These are phyloP conservation scores for Ambrosia artemisiifolia DNA, from an alignment of 129 eudicot genomes.

Conservation along the genomic window DNA sequence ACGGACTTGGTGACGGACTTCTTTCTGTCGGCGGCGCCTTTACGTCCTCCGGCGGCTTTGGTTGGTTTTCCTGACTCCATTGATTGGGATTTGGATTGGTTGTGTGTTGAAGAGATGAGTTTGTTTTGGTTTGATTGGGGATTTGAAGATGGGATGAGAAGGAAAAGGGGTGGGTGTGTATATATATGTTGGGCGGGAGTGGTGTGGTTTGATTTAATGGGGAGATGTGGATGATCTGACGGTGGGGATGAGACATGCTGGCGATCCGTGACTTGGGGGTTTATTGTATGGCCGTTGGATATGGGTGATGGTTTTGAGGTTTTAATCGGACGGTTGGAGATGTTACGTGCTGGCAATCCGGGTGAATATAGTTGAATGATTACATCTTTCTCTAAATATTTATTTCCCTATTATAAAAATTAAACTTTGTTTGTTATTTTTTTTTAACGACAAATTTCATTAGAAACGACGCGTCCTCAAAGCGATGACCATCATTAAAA, in stretches of 20 bases:
- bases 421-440: no score
- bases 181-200: not conserved
- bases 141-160: not conserved
- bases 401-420: no score
- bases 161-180: not conserved
- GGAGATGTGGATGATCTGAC: not conserved
- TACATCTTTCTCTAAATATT: no score
- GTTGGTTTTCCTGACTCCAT: slow-evolving; percentile 18
- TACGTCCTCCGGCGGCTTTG: slow-evolving; percentile 31
- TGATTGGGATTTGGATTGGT: not conserved
- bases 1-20: slow-evolving; percentile 27
- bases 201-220: no score
- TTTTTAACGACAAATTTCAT: no score
- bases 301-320: not conserved
- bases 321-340: not conserved
- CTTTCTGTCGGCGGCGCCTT: slow-evolving; percentile 30
- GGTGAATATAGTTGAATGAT: not conserved
- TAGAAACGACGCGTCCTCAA: no score
- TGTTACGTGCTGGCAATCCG: not conserved
- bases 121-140: not conserved
- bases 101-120: not conserved
- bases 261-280: not conserved
- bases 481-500: no score
- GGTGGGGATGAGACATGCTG: not conserved
- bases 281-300: not conserved